Evolutionary conservation across 2,329 filamentous ascomycete genomes (phyloP), one percentile per base, ranked within the genome.

Genomic region (Botryotinia convoluta): DNA sequence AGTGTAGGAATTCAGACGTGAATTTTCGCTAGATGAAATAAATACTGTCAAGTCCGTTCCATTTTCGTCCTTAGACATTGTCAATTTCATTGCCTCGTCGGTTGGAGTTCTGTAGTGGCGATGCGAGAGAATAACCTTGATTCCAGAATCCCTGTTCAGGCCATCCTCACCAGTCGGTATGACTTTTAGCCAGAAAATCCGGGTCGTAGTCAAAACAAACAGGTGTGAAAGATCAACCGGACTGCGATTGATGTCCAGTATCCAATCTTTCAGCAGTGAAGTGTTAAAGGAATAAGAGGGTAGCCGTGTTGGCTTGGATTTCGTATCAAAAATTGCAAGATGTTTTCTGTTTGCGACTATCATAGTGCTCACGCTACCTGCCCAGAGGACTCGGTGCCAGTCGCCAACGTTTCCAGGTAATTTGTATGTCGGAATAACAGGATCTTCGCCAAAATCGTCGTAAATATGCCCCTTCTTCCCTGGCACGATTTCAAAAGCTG

Each of bases 241-340:
- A 73, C 87, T 87, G 14, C 81, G 77, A 75, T 85, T 84, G 1
- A 90, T 78, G 77, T 92, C 87, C 73, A 93, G 79, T 65, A 93
- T 87, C 86, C 86, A 86, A 73, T 84, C 75, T n/a, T 74, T 72
- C 18, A 73, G 75, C 0, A 64, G 75, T 20, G 39, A 37, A 7
- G 74, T 44, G 3, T 79, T 64, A 4, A 81, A 69, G 22, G 77
- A 73, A 12, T 74, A 62, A 48, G 74, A 75, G 12, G 73, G 60
- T 5, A 81, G 61, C 32, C 75, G 77, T 26, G 32, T 74, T 45
- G 76, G 74, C 22, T 65, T 74, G 20, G 71, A 73, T 35, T 77
- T 78, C 2, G 80, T 32, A 73, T 81, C 77, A 69, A 81, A 80
- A 5, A 81, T 72, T 32, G 76, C 76, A 45, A 82, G 35, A 69